Evolutionary conservation across 2,329 filamentous ascomycete genomes (phyloP), one percentile per base, ranked within the genome.

Genomic region (Colletotrichum magnum): DNA sequence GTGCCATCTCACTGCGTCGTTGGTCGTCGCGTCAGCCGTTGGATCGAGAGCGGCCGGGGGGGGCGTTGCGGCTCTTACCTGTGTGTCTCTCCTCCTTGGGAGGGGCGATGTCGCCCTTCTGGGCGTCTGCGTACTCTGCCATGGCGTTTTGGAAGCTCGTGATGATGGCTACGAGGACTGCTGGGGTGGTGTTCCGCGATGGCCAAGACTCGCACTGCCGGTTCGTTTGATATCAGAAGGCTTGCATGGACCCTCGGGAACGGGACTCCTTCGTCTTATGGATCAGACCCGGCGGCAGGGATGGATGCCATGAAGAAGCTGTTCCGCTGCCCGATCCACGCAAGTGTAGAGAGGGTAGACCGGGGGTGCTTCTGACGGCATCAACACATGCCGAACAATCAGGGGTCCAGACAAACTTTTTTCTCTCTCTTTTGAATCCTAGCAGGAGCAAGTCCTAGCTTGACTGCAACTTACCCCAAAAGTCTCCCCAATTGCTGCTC

Each of bases 1-100:
- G 75, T 93, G 88, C 91, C 91, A 93, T 84, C 86, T 89, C 21
- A 88, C 88, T 89, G 32, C 1, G 1, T n/a, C 41, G 13, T 15
- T n/a, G 47, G 47, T 28, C 13, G 28, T 32, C 28, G 28, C 28
- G 28, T 32, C 10, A 32, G 28, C 10, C 28, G 7, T 2, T 7
- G 2, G 6, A 9, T 32, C 28, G 28, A 32, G 28, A 7, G 9
- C 28, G 6, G 28, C 7, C 28, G 28, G 28, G 7, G 28, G 6
- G 28, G 9, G 9, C 28, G 2, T 9, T 32, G 28, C 7, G 6
- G 28, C 28, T 7, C 68, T 12, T 13, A 79, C 77, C 77, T 70
- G 75, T 74, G 57, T 75, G 71, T 45, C 76, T 77, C 58, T 79
- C 73, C 12, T 75, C 74, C 70, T 79, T 79, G 43, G 78, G 66